Percentiles rank a stretch among this genome's conserved stretches.
Conservation (phyloP, 192 early-diverging fungal genomes). For the Mortierella hygrophila region DNA sequence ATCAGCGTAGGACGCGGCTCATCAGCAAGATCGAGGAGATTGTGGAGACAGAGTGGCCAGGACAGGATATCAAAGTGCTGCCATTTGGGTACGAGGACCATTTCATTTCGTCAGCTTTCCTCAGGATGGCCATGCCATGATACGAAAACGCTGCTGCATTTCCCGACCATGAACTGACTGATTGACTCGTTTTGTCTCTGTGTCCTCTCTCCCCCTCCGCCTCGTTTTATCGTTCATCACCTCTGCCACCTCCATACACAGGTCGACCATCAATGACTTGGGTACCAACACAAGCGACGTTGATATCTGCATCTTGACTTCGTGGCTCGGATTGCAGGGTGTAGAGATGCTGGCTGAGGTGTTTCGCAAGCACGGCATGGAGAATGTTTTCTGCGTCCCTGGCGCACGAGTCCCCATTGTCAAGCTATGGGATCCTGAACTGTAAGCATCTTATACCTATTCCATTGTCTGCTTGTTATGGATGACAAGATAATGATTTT, state of each 20-base stretch:
- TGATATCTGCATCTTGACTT: conserved; percentile 93
- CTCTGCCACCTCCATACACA: conserved; percentile 32
- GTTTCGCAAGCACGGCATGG: conserved; percentile 87
- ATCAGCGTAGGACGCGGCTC: conserved; percentile 73
- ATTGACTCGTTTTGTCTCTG: conserved; percentile 9
- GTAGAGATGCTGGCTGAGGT: conserved; percentile 80
- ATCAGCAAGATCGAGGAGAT: conserved; percentile 86
- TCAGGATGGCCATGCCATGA: background rate
- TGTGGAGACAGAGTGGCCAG: conserved; percentile 86
- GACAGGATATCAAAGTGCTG: conserved; percentile 79
- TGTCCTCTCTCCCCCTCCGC: background rate
- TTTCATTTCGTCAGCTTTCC: background rate
- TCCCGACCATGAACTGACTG: background rate
- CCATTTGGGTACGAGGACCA: conserved; percentile 82
- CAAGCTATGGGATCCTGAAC: conserved; percentile 90
- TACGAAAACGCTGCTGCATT: background rate
- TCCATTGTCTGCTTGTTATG: too few species aligned
- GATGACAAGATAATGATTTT: background rate
- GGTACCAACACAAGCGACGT: conserved; percentile 89
- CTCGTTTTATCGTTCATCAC: background rate
- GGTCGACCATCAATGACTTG: conserved; percentile 90
- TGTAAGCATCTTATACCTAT: conserved; percentile 62
- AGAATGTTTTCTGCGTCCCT: conserved; percentile 80
- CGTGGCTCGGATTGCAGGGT: conserved; percentile 80
- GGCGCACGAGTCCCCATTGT: conserved; percentile 95